Percentiles rank a stretch among this genome's conserved stretches.
Evolutionary conservation across 2,329 filamentous ascomycete genomes (phyloP).

Genomic region (Claviceps fusiformis): DNA sequence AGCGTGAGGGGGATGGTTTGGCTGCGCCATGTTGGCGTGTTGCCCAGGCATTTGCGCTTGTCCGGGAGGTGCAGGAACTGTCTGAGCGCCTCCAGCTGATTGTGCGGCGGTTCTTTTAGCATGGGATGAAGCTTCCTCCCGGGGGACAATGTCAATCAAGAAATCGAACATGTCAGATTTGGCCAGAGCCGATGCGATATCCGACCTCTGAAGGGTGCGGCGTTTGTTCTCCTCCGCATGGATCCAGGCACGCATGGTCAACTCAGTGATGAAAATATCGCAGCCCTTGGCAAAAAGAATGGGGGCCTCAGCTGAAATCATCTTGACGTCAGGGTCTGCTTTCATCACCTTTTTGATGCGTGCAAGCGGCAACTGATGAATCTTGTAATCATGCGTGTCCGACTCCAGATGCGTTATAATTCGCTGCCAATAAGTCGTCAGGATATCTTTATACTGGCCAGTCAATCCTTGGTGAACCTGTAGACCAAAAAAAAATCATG

Average conservation of each 20-base stretch:
- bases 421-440: constrained; percentile 99
- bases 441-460: constrained; percentile 87
- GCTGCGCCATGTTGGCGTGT: constrained; percentile 33
- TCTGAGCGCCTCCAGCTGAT: constrained; percentile 25
- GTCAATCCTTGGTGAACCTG: constrained; percentile 91
- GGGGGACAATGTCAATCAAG: constrained; percentile 93
- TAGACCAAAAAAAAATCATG: not conserved
- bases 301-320: constrained; percentile 97
- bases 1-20: constrained; percentile 41
- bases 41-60: constrained; percentile 40
- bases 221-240: constrained; percentile 98
- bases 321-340: constrained; percentile 96
- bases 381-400: constrained; percentile 95
- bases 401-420: constrained; percentile 91
- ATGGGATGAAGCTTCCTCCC: constrained; percentile 80
- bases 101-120: constrained; percentile 59
- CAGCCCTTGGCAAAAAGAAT: constrained; percentile 97
- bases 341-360: constrained; percentile 99
- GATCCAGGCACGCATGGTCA: constrained; percentile 99
- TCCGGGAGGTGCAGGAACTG: constrained; percentile 34
- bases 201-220: constrained; percentile 83
- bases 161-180: constrained; percentile 99
- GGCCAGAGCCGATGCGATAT: constrained; percentile 87
- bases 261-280: constrained; percentile 97
- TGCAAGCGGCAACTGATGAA: constrained; percentile 91